Base-by-base conservation (phyloP, 1,139 yeast genomes). In the Nakaseomyces bracarensis region DNA sequence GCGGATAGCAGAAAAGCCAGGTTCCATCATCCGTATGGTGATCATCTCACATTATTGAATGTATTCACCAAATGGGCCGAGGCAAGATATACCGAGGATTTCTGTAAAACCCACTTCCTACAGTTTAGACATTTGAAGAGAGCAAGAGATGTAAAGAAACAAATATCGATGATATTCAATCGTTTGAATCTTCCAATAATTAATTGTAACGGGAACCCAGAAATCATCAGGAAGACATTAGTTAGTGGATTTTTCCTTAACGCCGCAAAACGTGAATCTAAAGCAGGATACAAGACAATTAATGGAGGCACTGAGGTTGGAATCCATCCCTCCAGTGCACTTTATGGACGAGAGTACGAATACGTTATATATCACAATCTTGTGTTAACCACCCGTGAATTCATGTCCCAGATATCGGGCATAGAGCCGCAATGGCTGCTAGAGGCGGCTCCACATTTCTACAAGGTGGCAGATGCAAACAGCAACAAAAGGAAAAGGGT, bases 231-330 rank as follows among this genome's bases (percentile, higher is more conserved):
- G 33, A 72, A 74, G 50, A 82, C 94, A 0, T 65, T 91, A 18
- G 87, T 94, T 49, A 72, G 93, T 0, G 97, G 98, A 0, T 91
- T 76, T 55, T 91, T 91, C 70, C 78, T 83, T 52, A 83, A 87
- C 58, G 72, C 87, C 15, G 93, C 96, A 3, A 79, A 82, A 55
- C 65, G 84, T 52, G 87, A 85, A 51, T 74, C 82, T 1, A 85
- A 82, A 42, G 82, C 77, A 40, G 84, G 85, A 1, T 91, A 81
- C 63, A 77, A 77, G 53, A 89, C 96, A 0, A 63, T 91, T 13
- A 72, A 76, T 4, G 95, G 85, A 49, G 74, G 75, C 28, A 82
- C 95, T 0, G 77, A 83, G 1, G 96, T 89, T 7, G 77, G 73
- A 46, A 70, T 93, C 53, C 98, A 93, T 60, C 98, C 98, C 1